Percentiles rank a stretch among this genome's conserved stretches.
Evolutionary conservation across 2,329 filamentous ascomycete species (phyloP).

Genomic region (Colletotrichum kahawae): DNA sequence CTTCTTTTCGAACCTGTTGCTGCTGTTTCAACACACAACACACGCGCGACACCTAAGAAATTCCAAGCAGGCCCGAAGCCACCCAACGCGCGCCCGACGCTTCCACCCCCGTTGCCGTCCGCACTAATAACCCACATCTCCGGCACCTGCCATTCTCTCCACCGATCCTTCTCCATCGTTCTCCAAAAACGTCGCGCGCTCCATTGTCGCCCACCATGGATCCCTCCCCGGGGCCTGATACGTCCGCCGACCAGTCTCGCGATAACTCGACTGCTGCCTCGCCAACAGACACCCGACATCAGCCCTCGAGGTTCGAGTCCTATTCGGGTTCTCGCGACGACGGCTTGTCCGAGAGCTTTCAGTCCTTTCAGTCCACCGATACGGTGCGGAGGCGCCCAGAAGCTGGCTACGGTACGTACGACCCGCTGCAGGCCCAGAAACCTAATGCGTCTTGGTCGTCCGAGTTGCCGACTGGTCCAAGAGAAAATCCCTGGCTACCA

Average conservation of each 20-base stretch:
- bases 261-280: constrained; percentile 46
- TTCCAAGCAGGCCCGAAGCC: constrained; percentile 8
- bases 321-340: constrained; percentile 44
- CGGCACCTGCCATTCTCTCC: constrained; percentile 8
- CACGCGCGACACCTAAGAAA: not conserved
- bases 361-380: constrained; percentile 65
- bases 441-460: constrained; percentile 11
- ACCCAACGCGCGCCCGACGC: not conserved
- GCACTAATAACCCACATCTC: constrained; percentile 19
- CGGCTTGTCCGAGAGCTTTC: constrained; percentile 57
- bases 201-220: constrained; percentile 44
- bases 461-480: constrained; percentile 13
- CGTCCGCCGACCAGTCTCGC: constrained; percentile 41
- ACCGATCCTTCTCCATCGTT: constrained; percentile 8
- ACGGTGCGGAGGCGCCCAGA: constrained; percentile 65
- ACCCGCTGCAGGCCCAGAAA: constrained; percentile 20
- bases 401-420: constrained; percentile 57
- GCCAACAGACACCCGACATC: constrained; percentile 54
- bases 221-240: constrained; percentile 36
- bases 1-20: not conserved
- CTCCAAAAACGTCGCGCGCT: not conserved
- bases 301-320: constrained; percentile 40
- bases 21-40: not conserved
- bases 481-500: constrained; percentile 14
- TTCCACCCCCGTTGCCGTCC: not conserved